A percentile compares a stretch with the other conserved stretches of the same genome.
phyloP scores from a whole-genome alignment of 306 rosid genomes.

The Styphnolobium japonicum region DNA sequence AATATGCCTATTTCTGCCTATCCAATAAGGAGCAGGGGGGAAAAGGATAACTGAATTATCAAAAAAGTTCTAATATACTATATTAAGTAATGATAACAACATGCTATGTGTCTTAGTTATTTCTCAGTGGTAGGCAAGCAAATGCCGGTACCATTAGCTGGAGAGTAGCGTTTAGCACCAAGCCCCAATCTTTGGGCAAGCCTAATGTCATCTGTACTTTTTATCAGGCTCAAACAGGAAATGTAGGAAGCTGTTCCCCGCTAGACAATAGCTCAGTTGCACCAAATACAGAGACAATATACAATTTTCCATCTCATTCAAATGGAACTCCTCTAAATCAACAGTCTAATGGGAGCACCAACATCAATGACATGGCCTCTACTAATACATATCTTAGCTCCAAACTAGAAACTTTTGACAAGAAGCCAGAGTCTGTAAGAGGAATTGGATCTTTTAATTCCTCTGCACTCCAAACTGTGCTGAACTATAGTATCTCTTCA shows the following conservation, averaged over 20 bases:
- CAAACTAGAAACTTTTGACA: slow-evolving; percentile 38
- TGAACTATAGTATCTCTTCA: slow-evolving; percentile 28
- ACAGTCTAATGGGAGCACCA: slow-evolving; percentile 49
- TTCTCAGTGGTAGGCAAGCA: slow-evolving; percentile 22
- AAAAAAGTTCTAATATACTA: not conserved
- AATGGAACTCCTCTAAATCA: slow-evolving; percentile 46
- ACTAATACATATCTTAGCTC: slow-evolving; percentile 33
- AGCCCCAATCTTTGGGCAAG: not conserved
- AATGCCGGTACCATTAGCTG: slow-evolving; percentile 4
- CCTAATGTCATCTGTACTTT: slow-evolving; percentile 25
- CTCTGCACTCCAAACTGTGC: slow-evolving; percentile 37
- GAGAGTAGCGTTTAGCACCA: not conserved
- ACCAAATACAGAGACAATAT: slow-evolving; percentile 30
- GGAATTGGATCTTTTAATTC: slow-evolving; percentile 42
- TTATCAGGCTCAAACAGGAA: slow-evolving; percentile 50
- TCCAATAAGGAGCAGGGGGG: not conserved
- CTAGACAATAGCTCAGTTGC: slow-evolving; percentile 45
- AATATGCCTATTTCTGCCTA: not conserved
- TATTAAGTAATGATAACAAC: not conserved
- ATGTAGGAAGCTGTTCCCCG: slow-evolving; percentile 50
- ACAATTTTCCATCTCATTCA: slow-evolving; percentile 41
- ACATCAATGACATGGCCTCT: slow-evolving; percentile 48
- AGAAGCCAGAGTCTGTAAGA: slow-evolving; percentile 39
- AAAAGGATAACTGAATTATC: not conserved
- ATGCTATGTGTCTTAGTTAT: slow-evolving; percentile 5